phyloP scores from a whole-genome alignment of 805 yeast genomes.

The Metschnikowia bowlesiae region DNA sequence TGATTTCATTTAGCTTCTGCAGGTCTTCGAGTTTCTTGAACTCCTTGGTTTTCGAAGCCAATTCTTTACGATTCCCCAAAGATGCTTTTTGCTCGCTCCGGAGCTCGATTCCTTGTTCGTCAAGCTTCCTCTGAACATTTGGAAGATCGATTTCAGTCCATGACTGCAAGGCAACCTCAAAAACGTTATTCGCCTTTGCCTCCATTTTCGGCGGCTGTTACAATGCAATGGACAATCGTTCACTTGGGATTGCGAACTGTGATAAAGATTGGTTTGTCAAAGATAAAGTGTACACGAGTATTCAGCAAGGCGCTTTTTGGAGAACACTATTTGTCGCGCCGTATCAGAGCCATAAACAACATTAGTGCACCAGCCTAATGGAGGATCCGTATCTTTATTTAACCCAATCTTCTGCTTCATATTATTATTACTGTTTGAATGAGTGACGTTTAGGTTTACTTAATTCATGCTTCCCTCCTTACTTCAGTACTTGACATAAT shows the following conservation, averaged over 20 bases:
- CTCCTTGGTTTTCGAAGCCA: conserved; percentile 81
- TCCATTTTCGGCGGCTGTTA: not conserved
- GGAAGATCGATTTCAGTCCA: conserved; percentile 78
- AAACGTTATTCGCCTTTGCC: conserved; percentile 7
- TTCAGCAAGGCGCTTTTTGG: no score
- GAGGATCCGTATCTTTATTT: no score
- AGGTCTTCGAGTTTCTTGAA: conserved; percentile 70
- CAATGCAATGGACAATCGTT: not conserved
- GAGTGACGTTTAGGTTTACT: no score
- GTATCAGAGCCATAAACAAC: no score
- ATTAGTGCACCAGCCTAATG: no score
- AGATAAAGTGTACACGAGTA: no score
- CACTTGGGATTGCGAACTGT: not conserved
- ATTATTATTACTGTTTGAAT: no score
- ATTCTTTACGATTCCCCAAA: conserved; percentile 62
- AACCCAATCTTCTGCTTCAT: no score
- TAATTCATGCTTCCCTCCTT: no score
- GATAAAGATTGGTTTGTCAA: not conserved
- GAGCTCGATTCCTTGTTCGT: conserved; percentile 67
- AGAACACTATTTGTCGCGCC: no score
- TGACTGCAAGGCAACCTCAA: conserved; percentile 49
- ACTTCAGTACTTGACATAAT: no score
- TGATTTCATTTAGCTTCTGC: conserved; percentile 62
- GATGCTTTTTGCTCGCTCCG: conserved; percentile 67
- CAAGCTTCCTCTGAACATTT: conserved; percentile 65